Evolutionary conservation across 1,284 basidiomycete species (phyloP).

Genomic region (Ceratobasidium papillatum): DNA sequence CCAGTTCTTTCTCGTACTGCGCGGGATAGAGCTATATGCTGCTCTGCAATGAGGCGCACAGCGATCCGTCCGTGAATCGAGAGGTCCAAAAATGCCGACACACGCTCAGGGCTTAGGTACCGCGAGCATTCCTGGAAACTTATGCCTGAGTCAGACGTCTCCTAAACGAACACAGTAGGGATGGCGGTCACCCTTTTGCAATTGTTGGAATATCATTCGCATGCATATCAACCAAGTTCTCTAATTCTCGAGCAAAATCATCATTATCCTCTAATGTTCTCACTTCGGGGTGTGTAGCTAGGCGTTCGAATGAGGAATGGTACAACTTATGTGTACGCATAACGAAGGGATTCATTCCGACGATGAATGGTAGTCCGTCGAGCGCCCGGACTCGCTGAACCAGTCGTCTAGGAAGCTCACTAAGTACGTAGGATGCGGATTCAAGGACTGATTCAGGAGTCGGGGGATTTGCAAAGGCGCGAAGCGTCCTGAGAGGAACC

Average conservation of each 20-base stretch:
- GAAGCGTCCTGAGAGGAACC: constrained; percentile 71
- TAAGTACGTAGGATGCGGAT: constrained; percentile 73
- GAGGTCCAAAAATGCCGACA: constrained; percentile 81
- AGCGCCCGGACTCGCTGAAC: constrained; percentile 74
- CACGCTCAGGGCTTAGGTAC: constrained; percentile 82
- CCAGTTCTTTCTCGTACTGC: constrained; percentile 54
- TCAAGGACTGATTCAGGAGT: constrained; percentile 71
- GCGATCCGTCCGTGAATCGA: constrained; percentile 89
- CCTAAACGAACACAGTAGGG: not conserved
- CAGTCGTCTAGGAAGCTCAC: constrained; percentile 77
- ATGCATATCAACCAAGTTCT: constrained; percentile 77
- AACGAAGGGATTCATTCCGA: constrained; percentile 90
- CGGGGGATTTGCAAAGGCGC: constrained; percentile 76
- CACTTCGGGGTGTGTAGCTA: constrained; percentile 75
- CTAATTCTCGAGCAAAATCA: constrained; percentile 71
- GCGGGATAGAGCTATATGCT: constrained; percentile 84
- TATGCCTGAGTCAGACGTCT: constrained; percentile 6
- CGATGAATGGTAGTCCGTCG: constrained; percentile 82
- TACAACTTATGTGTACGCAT: constrained; percentile 77
- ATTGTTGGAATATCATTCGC: constrained; percentile 89
- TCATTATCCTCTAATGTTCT: constrained; percentile 74
- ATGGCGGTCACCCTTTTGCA: constrained; percentile 74
- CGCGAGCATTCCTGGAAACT: constrained; percentile 87
- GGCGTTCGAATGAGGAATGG: constrained; percentile 74
- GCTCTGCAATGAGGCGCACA: constrained; percentile 89